Evolutionary conservation across 129 eudicot species (phyloP), one percentile per base, ranked within the genome.

Genomic region (Arctium minus): DNA sequence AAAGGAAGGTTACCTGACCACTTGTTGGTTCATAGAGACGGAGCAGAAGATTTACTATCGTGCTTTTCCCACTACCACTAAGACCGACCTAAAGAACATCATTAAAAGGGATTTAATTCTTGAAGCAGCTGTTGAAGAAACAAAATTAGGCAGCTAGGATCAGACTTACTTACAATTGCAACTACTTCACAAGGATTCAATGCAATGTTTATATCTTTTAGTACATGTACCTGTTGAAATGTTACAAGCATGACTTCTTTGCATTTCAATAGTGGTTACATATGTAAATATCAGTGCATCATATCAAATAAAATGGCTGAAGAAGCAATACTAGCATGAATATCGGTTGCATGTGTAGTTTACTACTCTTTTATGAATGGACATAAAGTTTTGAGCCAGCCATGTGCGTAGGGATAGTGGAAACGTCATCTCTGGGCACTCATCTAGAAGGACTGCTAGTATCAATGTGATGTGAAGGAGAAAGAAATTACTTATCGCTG

Each of bases 51-150:
- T 86, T 93, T 65, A 96, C 98, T 15, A 96, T 82, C 62, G 98
- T 93, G 89, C 98, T 96, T 86, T 96, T 96, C 69, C 99, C 99
- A 78, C 99, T 96, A 77, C 99, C 99, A 86, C 99, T 96, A 75
- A 96, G 97, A 83, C 99, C 99, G 82, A 96, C 99, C 99, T 96
- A 87, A 82, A 83, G 46, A 77, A 72, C 40, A 70, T 31, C 15
- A 29, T 73, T 10, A 79, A 64, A 22, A 75, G 18, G 62, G 44
- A 70, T 35, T 69, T 72, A 80, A 71, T 33, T 70, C 82, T 79
- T 70, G 70, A 40, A 37, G 72, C 80, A 50, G 37, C 77, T 68
- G 13, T 74, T 31, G 36, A 79, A 68, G n/a, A 67, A 78, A 62
- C 11, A 74, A 78, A 36, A 27, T 1, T 17, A 83, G 70, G 65